These are phyloP conservation scores for Nowakowskiella sp. DNA, from an alignment of 192 early-diverging fungal species.

Conservation along the genomic window DNA sequence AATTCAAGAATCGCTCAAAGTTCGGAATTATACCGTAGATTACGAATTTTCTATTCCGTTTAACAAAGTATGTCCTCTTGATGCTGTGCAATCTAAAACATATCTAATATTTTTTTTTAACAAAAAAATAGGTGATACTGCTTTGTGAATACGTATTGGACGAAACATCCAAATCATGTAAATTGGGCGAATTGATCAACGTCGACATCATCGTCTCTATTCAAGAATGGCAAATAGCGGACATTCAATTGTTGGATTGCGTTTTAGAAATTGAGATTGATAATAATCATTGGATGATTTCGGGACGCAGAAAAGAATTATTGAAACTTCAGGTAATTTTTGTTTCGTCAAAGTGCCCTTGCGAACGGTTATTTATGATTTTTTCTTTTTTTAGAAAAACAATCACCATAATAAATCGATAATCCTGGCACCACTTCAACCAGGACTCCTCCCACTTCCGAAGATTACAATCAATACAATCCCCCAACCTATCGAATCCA, in stretches of 20 bases:
- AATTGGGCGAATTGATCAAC: conserved; percentile 48
- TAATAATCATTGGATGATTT: conserved; percentile 59
- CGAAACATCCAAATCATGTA: conserved; percentile 25
- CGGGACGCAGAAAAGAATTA: conserved; percentile 50
- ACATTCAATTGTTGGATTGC: conserved; percentile 28
- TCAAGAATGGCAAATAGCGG: conserved; percentile 16
- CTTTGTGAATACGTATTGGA: conserved; percentile 45
- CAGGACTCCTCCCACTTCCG: conserved; percentile 31
- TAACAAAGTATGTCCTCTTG: too few relatives aligned
- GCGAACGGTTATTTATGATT: background rate
- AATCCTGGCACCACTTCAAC: conserved; percentile 48
- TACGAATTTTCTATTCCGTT: too few relatives aligned
- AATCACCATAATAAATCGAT: conserved; percentile 34
- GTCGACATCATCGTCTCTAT: conserved; percentile 37
- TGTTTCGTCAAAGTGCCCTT: background rate
- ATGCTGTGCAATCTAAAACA: conserved; percentile 35
- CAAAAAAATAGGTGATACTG: conserved; percentile 19
- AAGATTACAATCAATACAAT: background rate
- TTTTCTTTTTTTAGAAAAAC: conserved; percentile 10
- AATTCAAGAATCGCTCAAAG: too few relatives aligned
- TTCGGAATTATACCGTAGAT: too few relatives aligned
- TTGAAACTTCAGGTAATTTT: conserved; percentile 49
- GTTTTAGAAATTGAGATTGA: conserved; percentile 57
- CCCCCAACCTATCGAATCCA: background rate
- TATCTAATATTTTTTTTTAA: background rate